phyloP scores from a whole-genome alignment of 2,329 filamentous ascomycete species.

The Seiridium cupressi region DNA sequence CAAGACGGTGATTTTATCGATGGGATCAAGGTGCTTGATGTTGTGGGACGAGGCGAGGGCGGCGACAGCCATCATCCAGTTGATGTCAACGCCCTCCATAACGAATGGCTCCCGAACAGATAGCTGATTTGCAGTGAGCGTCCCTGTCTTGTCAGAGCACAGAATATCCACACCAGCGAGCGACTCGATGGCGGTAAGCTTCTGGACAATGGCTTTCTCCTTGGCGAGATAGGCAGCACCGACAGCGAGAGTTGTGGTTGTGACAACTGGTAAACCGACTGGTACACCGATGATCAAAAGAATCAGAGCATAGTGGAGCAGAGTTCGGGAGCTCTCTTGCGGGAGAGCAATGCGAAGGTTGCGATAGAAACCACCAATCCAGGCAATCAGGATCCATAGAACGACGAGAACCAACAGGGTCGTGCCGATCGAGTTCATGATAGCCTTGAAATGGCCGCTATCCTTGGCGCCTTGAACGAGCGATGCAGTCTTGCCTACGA shows the following conservation, averaged over 20 bases:
- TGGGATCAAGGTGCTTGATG: slow-evolving; percentile 72
- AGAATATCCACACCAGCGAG: slow-evolving; percentile 71
- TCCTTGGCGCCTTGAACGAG: slow-evolving; percentile 70
- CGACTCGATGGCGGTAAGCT: slow-evolving; percentile 72
- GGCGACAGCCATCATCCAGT: slow-evolving; percentile 77
- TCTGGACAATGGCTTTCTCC: slow-evolving; percentile 73
- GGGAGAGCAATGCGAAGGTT: slow-evolving; percentile 60
- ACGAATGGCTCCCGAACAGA: slow-evolving; percentile 72
- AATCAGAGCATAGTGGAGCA: slow-evolving; percentile 63
- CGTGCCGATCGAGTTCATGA: slow-evolving; percentile 76
- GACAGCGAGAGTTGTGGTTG: slow-evolving; percentile 70
- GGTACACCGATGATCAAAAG: slow-evolving; percentile 72
- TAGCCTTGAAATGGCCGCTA: slow-evolving; percentile 72
- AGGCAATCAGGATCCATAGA: slow-evolving; percentile 68
- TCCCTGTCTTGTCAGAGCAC: slow-evolving; percentile 76
- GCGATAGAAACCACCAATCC: slow-evolving; percentile 74
- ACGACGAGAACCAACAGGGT: slow-evolving; percentile 69
- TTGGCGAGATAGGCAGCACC: slow-evolving; percentile 71
- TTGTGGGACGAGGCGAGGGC: slow-evolving; percentile 73
- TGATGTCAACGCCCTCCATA: slow-evolving; percentile 69
- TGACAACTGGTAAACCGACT: slow-evolving; percentile 72
- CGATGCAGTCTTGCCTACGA: slow-evolving; percentile 70
- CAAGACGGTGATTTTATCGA: slow-evolving; percentile 72
- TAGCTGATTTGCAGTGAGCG: slow-evolving; percentile 67
- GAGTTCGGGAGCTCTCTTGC: slow-evolving; percentile 54